These are phyloP conservation scores for Pleodorina starrii DNA, from an alignment of 139 green algal genomes.

Conservation along the genomic window DNA sequence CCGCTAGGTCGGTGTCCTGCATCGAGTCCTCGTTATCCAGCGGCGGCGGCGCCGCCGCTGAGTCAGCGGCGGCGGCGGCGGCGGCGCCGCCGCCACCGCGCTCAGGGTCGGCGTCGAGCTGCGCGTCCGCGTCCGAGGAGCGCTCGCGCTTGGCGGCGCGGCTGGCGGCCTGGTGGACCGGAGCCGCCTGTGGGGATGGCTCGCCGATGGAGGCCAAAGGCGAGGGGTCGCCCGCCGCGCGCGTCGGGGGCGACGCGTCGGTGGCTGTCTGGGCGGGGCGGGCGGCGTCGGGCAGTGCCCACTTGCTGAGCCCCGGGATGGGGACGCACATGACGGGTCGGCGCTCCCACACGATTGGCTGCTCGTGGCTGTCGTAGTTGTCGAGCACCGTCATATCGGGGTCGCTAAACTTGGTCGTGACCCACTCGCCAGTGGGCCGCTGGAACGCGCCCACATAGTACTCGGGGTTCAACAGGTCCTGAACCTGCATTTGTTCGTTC, in stretches of 20 bases:
- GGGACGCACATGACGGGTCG: slow-evolving; percentile 61
- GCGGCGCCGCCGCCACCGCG: neutral
- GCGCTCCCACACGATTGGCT: slow-evolving; percentile 60
- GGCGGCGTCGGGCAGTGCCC: slow-evolving; percentile 21
- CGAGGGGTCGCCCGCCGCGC: no score
- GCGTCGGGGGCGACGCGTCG: neutral
- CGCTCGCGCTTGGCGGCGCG: slow-evolving; percentile 37
- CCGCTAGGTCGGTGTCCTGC: neutral
- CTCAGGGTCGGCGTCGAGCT: neutral
- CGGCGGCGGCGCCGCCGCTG: neutral
- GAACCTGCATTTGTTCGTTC: no score
- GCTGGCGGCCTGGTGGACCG: neutral
- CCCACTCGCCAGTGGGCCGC: slow-evolving; percentile 48
- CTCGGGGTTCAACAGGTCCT: slow-evolving; percentile 82
- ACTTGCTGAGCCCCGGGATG: slow-evolving; percentile 64
- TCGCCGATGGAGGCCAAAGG: no score
- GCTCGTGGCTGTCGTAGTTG: neutral
- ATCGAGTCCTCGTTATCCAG: neutral
- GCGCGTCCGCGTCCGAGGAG: slow-evolving; percentile 24
- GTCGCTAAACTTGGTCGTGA: slow-evolving; percentile 69
- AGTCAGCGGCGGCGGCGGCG: neutral
- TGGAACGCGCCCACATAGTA: slow-evolving; percentile 74
- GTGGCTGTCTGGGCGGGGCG: no score
- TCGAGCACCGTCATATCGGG: neutral
- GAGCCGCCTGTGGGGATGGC: no score